Percentiles rank a stretch among this genome's conserved stretches.
These are phyloP conservation scores for Vigna hirtella DNA, from an alignment of 306 rosid species.

Conservation along the genomic window DNA sequence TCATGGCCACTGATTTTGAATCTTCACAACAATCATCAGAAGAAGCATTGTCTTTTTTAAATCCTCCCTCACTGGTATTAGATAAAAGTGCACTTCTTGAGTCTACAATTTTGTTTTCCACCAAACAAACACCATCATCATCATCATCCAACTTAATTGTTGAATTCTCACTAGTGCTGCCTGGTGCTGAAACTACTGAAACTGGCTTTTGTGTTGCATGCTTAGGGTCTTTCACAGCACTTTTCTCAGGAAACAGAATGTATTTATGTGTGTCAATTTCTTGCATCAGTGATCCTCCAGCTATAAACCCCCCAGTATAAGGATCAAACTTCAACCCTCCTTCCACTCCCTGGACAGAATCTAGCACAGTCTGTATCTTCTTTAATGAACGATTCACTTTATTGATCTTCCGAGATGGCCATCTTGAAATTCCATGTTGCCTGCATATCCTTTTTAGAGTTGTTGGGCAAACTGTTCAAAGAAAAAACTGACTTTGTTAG, in stretches of 20 bases:
- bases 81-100: conserved; percentile 40
- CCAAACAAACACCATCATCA: conserved; percentile 49
- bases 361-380: conserved; percentile 85
- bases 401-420: conserved; percentile 98
- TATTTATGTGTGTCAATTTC: conserved; percentile 57
- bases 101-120: conserved; percentile 29
- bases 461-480: conserved; percentile 87
- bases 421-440: conserved; percentile 94
- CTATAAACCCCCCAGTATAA: conserved; percentile 71
- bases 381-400: conserved; percentile 89
- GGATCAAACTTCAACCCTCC: conserved; percentile 90
- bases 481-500: conserved; percentile 13
- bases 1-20: conserved; percentile 54
- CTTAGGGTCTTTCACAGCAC: conserved; percentile 37
- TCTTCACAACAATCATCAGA: conserved; percentile 50
- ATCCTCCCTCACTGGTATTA: conserved; percentile 41
- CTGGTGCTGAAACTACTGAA: conserved; percentile 44
- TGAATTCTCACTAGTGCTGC: conserved; percentile 39
- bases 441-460: conserved; percentile 98
- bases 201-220: conserved; percentile 33
- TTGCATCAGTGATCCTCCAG: conserved; percentile 64
- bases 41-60: conserved; percentile 47
- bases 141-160: conserved; percentile 60
- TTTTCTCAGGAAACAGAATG: conserved; percentile 56
- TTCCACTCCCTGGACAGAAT: conserved; percentile 92